Evolutionary conservation across 345 rosid species (phyloP).

Genomic region (Camelina sativa): DNA sequence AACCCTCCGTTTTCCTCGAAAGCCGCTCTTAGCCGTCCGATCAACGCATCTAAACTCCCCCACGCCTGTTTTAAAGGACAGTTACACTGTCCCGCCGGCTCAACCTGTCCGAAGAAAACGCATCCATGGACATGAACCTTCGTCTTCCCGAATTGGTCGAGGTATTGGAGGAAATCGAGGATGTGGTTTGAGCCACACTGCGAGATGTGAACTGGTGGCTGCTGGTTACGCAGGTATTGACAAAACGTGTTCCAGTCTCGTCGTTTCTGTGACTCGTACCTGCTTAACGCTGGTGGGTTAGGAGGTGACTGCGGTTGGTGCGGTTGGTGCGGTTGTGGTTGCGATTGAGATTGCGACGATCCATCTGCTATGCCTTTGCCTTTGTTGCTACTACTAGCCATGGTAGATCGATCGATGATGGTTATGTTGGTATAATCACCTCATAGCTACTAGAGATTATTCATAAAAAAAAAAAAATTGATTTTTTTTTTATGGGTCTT

Average conservation of each 20-base stretch:
- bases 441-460: slow-evolving; percentile 25
- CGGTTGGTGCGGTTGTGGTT: slow-evolving; percentile 41
- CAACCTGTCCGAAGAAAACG: slow-evolving; percentile 75
- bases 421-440: slow-evolving; percentile 6
- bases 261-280: slow-evolving; percentile 84
- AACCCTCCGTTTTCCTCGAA: slow-evolving; percentile 83
- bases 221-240: slow-evolving; percentile 81
- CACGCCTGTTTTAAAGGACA: slow-evolving; percentile 89
- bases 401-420: slow-evolving; percentile 22
- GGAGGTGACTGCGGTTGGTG: slow-evolving; percentile 52
- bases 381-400: slow-evolving; percentile 55
- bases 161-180: slow-evolving; percentile 78
- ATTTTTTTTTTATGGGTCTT: neutral
- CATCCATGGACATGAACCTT: slow-evolving; percentile 88
- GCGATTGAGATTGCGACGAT: slow-evolving; percentile 44
- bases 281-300: slow-evolving; percentile 53
- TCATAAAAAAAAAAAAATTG: neutral
- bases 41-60: slow-evolving; percentile 94
- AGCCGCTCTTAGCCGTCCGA: slow-evolving; percentile 88
- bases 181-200: slow-evolving; percentile 72
- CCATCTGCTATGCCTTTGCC: slow-evolving; percentile 75
- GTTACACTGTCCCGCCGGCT: slow-evolving; percentile 79
- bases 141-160: slow-evolving; percentile 89
- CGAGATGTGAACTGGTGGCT: slow-evolving; percentile 74
- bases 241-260: slow-evolving; percentile 96